These are phyloP conservation scores for Rutstroemia sp. DNA, from an alignment of 2,329 filamentous ascomycete genomes.

Conservation along the genomic window DNA sequence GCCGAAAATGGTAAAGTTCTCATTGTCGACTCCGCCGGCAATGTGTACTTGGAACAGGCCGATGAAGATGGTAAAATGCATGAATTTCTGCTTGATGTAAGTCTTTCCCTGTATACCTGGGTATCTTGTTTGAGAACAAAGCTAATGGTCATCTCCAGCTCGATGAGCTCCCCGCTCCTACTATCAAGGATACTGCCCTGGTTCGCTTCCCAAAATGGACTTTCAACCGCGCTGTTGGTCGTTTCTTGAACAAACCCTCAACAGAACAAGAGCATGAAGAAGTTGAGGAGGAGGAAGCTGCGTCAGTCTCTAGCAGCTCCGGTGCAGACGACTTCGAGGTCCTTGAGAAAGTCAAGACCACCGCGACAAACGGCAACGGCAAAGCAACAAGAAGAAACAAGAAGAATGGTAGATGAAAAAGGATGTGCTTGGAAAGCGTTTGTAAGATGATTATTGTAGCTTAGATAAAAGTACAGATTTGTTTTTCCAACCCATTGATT, in stretches of 20 bases:
- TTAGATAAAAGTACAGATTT: conserved; percentile 9
- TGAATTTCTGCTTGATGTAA: conserved; percentile 82
- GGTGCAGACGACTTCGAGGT: conserved; percentile 57
- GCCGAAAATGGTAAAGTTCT: conserved; percentile 94
- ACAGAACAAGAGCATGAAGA: conserved; percentile 32
- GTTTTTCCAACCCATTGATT: background rate
- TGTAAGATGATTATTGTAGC: conserved; percentile 8
- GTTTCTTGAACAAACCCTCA: conserved; percentile 36
- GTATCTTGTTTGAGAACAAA: too few species aligned
- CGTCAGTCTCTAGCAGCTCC: conserved; percentile 47
- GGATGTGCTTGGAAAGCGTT: conserved; percentile 2
- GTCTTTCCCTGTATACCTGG: conserved; percentile 30
- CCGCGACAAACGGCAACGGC: conserved; percentile 23
- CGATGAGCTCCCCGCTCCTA: conserved; percentile 71
- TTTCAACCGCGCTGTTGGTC: conserved; percentile 51
- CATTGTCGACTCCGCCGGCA: conserved; percentile 83
- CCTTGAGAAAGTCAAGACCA: conserved; percentile 43
- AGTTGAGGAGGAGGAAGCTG: conserved; percentile 33
- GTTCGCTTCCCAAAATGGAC: conserved; percentile 70
- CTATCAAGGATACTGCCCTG: conserved; percentile 74
- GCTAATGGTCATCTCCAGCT: conserved; percentile 40
- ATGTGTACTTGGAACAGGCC: conserved; percentile 91
- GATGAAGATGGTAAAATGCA: conserved; percentile 77
- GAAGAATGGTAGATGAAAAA: conserved; percentile 20
- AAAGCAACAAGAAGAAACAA: conserved; percentile 23